Percentiles rank a stretch among this genome's conserved stretches.
Evolutionary conservation across 169 alveolate genomes (phyloP).

Genomic region (Cryptosporidium sp.): DNA sequence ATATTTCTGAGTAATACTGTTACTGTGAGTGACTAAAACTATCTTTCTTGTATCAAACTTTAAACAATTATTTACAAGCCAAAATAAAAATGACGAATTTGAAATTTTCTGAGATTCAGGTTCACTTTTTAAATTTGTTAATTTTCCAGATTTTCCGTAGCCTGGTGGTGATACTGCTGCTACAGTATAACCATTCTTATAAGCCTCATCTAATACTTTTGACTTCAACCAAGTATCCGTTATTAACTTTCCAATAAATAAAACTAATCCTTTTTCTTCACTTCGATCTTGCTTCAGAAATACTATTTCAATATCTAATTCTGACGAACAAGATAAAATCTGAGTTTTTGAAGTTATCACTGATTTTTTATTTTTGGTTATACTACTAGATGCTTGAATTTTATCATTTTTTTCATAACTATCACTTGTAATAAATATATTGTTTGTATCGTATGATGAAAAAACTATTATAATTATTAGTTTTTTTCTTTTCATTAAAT

Average conservation of each 20-base stretch:
- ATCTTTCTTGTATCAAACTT: conserved; percentile 28
- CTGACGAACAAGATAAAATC: conserved; percentile 62
- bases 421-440: background rate
- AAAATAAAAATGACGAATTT: conserved; percentile 36
- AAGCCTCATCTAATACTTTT: conserved; percentile 28
- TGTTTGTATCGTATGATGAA: conserved; percentile 18
- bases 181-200: conserved; percentile 30
- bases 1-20: conserved; percentile 63
- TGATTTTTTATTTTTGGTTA: background rate
- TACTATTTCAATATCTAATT: conserved; percentile 54
- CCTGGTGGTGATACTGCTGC: conserved; percentile 65
- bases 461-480: background rate
- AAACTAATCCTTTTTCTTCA: conserved; percentile 60
- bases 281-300: conserved; percentile 13
- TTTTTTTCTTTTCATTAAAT: background rate
- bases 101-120: background rate
- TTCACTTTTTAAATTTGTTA: background rate
- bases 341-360: background rate
- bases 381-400: background rate
- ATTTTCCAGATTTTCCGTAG: conserved; percentile 41
- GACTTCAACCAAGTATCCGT: conserved; percentile 56
- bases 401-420: background rate
- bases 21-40: conserved; percentile 61
- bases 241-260: conserved; percentile 55
- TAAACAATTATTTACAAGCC: conserved; percentile 44